Percentiles rank a stretch among this genome's conserved stretches.
phyloP scores from a whole-genome alignment of 139 green algal species.

The Choricystis sp. region DNA sequence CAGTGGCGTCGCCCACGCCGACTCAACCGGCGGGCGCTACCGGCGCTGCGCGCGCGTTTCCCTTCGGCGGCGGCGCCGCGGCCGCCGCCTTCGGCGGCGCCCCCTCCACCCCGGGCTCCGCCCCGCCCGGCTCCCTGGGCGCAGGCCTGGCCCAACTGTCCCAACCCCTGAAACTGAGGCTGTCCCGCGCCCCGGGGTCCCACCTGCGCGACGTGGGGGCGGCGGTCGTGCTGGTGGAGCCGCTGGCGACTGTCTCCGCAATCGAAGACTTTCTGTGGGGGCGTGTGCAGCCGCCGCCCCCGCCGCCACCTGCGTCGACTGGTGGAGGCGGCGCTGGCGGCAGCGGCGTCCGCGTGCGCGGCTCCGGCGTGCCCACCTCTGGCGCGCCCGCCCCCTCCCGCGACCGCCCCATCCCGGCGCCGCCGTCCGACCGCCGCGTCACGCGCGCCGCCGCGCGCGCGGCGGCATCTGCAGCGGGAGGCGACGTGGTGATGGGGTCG shows the following conservation, averaged over 20 bases:
- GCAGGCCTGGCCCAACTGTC: constrained; percentile 53
- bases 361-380: background rate
- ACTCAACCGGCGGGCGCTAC: background rate
- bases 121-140: constrained; percentile 25
- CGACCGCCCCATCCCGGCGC: constrained; percentile 21
- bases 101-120: background rate
- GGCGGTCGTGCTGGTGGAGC: constrained; percentile 91
- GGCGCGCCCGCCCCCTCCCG: constrained; percentile 6
- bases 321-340: constrained; percentile 3
- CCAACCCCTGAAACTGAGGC: constrained; percentile 83
- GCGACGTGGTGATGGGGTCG: background rate
- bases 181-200: constrained; percentile 16
- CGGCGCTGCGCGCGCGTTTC: background rate
- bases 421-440: constrained; percentile 14
- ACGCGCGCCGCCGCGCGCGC: constrained; percentile 30
- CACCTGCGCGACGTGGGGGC: constrained; percentile 61
- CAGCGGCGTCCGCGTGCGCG: background rate
- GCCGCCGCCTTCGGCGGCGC: background rate
- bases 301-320: constrained; percentile 2
- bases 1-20: constrained; percentile 29
- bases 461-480: background rate
- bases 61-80: background rate
- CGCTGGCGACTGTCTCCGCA: constrained; percentile 73
- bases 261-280: constrained; percentile 93
- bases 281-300: constrained; percentile 31